phyloP scores from a whole-genome alignment of 2,329 filamentous ascomycete genomes.

The Trichoderma koningii region DNA sequence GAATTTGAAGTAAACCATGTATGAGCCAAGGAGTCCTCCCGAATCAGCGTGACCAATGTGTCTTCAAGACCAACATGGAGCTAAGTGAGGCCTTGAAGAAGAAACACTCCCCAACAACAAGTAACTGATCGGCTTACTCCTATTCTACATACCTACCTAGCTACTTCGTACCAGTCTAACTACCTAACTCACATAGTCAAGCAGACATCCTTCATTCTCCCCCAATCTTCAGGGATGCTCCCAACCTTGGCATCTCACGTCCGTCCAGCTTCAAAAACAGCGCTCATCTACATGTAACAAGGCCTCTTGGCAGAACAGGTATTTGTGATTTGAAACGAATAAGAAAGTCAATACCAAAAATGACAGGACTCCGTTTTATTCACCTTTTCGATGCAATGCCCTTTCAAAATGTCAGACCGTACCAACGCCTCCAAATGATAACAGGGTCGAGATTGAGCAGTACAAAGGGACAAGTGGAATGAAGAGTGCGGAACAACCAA shows the following conservation, averaged over 20 bases:
- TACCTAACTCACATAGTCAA: background rate
- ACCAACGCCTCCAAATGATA: conserved; percentile 20
- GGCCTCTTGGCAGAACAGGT: background rate
- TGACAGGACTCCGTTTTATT: conserved; percentile 14
- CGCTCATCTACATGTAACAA: background rate
- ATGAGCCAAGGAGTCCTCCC: too few relatives aligned
- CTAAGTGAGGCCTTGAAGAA: too few relatives aligned
- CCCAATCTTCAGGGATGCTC: background rate
- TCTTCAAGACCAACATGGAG: too few relatives aligned
- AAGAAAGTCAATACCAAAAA: background rate
- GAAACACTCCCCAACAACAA: background rate
- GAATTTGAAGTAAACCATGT: too few relatives aligned
- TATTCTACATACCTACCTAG: background rate
- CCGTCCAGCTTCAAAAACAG: too few relatives aligned
- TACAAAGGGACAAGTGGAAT: background rate
- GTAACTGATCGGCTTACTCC: background rate
- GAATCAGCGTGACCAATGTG: too few relatives aligned
- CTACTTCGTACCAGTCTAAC: conserved; percentile 1
- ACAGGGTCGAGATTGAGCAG: background rate
- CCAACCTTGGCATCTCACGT: too few relatives aligned
- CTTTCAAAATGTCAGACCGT: background rate
- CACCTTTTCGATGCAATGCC: conserved; percentile 15
- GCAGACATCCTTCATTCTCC: background rate
- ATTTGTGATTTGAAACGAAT: background rate
- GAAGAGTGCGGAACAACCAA: background rate